Base-by-base conservation (phyloP, 208 protist species). In the Leptomonas seymouri region DNA sequence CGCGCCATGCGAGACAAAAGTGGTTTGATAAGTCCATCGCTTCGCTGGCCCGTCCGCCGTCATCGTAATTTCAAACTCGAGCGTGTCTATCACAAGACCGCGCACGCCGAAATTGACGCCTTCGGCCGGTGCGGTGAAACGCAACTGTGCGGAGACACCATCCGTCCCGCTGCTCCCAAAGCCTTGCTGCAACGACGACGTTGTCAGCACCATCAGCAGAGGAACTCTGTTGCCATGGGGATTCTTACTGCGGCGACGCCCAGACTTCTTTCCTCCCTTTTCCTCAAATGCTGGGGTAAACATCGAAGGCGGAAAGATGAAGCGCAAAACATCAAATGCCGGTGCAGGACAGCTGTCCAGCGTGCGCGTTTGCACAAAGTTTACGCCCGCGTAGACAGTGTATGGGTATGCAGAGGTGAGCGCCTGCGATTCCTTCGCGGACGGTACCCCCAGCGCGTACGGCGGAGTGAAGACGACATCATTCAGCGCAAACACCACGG, bases 401-500 rank as follows among this genome's bases (percentile, higher is more conserved):
- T 89, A 92, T 1, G 86, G 82, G 59, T 81, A 85, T 0, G 59
- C 56, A 3, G 71, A 77, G 30, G 76, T 57, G 36, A 91, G 70
- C 27, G 79, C 54, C 53, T 77, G 71, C 16, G 62, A 61, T 14
- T 79, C 78, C 12, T 53, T 64, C n/a, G 55, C 59, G 20, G 45
- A n/a, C 39, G 81, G 85, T 23, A 85, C 67, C 18, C 51, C 74
- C 16, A 96, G 56, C 20, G 79, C 68, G 61, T 90, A 93, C 34
- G 56, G 64, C 18, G 77, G 74, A 0, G 76, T 86, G 67, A 96
- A 96, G 8, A 70, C 60, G 12, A 96, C 57, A 57, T 91, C 81
- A 69, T 96, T 93, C 20, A 91, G 76, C 0, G 86, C 81, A 58
- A 87, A 92, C 5, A 82, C 87, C n/a, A 93, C 46, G 15, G 71